phyloP scores from a whole-genome alignment of 345 rosid genomes.

The Sonneratia caseolaris region DNA sequence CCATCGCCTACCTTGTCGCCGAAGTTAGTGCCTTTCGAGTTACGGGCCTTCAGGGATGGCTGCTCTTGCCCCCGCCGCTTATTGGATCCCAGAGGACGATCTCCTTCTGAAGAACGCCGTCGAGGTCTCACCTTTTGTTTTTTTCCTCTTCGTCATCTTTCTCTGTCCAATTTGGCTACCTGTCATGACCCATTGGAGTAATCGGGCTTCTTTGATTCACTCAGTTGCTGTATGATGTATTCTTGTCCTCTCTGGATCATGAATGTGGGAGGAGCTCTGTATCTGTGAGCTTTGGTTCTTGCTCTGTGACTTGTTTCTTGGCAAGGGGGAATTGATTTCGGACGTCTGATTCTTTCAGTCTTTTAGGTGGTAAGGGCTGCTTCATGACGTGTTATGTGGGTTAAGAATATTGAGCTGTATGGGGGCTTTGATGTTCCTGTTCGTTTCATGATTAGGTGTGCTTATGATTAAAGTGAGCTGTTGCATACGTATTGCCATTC shows the following conservation, averaged over 20 bases:
- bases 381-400: not conserved
- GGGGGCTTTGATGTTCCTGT: not conserved
- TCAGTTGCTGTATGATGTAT: not conserved
- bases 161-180: not conserved
- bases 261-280: not conserved
- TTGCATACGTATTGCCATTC: not conserved
- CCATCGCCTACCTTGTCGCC: not conserved
- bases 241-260: not conserved
- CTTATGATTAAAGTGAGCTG: too few relatives aligned
- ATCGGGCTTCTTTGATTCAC: not conserved
- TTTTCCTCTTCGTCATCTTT: not conserved
- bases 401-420: not conserved
- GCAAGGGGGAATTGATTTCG: too few relatives aligned
- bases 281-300: not conserved
- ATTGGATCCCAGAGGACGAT: constrained; percentile 63
- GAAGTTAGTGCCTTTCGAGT: not conserved
- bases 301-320: not conserved
- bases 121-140: constrained; percentile 28
- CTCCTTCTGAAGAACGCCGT: constrained; percentile 55
- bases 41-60: constrained; percentile 15
- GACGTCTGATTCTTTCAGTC: not conserved
- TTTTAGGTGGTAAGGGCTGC: not conserved
- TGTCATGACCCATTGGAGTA: not conserved
- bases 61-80: constrained; percentile 21
- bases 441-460: too few relatives aligned